Conservation (phyloP, 345 rosid genomes). For the Hibiscus trionum region DNA sequence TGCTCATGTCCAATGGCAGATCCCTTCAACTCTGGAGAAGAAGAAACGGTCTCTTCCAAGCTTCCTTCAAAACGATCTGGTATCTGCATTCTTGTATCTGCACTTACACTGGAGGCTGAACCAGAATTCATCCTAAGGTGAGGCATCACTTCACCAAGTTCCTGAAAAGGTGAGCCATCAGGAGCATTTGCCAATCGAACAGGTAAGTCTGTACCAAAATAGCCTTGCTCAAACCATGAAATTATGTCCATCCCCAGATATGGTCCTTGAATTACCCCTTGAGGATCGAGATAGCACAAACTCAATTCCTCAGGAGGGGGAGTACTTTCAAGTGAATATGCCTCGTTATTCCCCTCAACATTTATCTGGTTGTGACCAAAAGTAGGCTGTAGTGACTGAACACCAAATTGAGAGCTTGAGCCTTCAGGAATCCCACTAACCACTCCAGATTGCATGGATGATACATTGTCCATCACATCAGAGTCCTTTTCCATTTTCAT, state of each 20-base stretch:
- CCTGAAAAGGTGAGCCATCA: slow-evolving; percentile 65
- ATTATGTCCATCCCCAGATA: slow-evolving; percentile 69
- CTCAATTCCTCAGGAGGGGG: slow-evolving; percentile 46
- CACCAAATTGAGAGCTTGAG: slow-evolving; percentile 34
- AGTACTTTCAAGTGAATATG: slow-evolving; percentile 4
- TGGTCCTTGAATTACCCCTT: slow-evolving; percentile 79
- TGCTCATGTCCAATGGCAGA: slow-evolving; percentile 14
- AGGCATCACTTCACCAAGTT: slow-evolving; percentile 59
- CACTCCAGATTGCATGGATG: slow-evolving; percentile 22
- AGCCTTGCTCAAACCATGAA: slow-evolving; percentile 87
- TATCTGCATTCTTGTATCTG: neutral
- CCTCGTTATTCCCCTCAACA: slow-evolving; percentile 14
- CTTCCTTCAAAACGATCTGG: slow-evolving; percentile 16
- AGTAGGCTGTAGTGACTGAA: slow-evolving; percentile 25
- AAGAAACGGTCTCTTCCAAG: neutral
- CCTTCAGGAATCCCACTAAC: slow-evolving; percentile 37
- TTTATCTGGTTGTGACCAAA: slow-evolving; percentile 10
- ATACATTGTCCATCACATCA: slow-evolving; percentile 13
- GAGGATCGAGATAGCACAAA: slow-evolving; percentile 82
- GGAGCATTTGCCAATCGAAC: slow-evolving; percentile 70
- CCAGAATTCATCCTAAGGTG: slow-evolving; percentile 30
- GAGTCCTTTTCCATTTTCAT: slow-evolving; percentile 13
- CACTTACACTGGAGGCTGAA: neutral
- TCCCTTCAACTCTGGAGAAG: slow-evolving; percentile 8
- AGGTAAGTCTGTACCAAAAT: slow-evolving; percentile 75